Conservation (phyloP, 192 early-diverging fungal species). For the Coemansia sp. region DNA sequence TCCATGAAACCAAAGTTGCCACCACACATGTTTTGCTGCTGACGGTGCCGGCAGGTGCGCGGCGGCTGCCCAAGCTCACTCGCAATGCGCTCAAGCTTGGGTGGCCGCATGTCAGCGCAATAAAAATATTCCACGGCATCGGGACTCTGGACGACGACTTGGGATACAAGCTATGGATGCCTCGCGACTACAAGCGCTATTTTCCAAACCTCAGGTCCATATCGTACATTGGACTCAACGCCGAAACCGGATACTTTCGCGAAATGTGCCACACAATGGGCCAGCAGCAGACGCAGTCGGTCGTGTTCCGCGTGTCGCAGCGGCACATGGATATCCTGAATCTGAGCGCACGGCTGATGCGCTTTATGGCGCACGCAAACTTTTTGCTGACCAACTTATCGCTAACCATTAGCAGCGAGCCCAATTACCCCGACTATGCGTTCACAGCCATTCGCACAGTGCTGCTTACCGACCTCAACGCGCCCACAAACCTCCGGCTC, state of each 20-base stretch:
- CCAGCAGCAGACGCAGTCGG: constrained; percentile 35
- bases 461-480: constrained; percentile 49
- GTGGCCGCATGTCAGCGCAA: constrained; percentile 48
- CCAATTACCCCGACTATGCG: constrained; percentile 45
- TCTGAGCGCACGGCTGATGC: constrained; percentile 51
- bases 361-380: constrained; percentile 56
- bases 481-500: constrained; percentile 44
- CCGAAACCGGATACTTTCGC: constrained; percentile 42
- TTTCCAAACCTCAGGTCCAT: constrained; percentile 46
- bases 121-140: constrained; percentile 45
- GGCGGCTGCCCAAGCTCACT: constrained; percentile 31
- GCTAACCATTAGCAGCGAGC: constrained; percentile 44
- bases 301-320: constrained; percentile 50
- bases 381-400: constrained; percentile 46
- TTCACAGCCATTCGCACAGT: constrained; percentile 50
- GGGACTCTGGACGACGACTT: constrained; percentile 41
- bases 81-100: constrained; percentile 53
- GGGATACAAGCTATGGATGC: constrained; percentile 55
- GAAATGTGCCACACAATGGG: constrained; percentile 54
- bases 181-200: constrained; percentile 51
- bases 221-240: constrained; percentile 44
- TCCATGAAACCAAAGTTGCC: constrained; percentile 52
- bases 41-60: constrained; percentile 31
- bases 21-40: constrained; percentile 47
- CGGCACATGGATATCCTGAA: constrained; percentile 47